Base-by-base conservation (phyloP, 148 eudicot species). In the Amaranthus cruentus region DNA sequence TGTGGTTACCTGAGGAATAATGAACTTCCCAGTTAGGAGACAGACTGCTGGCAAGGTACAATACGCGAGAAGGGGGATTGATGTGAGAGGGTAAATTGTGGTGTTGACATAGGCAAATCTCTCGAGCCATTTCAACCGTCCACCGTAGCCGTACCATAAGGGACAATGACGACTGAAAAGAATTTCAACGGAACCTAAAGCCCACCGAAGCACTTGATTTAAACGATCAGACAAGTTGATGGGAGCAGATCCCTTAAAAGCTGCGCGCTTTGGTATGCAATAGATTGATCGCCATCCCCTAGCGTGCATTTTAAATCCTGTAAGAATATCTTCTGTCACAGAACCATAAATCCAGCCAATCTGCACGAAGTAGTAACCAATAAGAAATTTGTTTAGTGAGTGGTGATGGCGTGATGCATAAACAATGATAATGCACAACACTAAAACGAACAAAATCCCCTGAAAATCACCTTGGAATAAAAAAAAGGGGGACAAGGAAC, bases 291-390 rank as follows among this genome's bases (percentile, higher is more conserved):
- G 78, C 91, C 95, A 90, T 78, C 95, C 95, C 48, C 91, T 85
- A 44, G 88, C 87, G 55, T 90, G 91, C 95, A 90, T 90, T 79
- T 90, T 90, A 43, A 90, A 90, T 63, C 95, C 95, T 5, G 91
- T 90, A 13, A 90, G 85, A 83, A 89, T 89, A 84, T 89, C 94
- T 80, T 89, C 94, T 15, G 94, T 89, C 43, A 89, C 94, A 0
- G 95, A 90, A 12, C 95, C 95, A 66, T 90, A 90, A 74, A 90
- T 90, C 95, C 95, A 90, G 52, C 91, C 95, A 77, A 90, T 88
- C 95, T 90, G 87, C 76, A 78, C 38, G 43, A 69, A 62, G 4
- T 47, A 47, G 55, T 18, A 28, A 68, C 38, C 46, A 56, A 13
- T 55, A 4, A 50, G 46, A 55, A 64, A 11, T 55, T 72, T 49